phyloP scores from a whole-genome alignment of 2,329 filamentous ascomycete genomes.

The Chaetomium sp. region DNA sequence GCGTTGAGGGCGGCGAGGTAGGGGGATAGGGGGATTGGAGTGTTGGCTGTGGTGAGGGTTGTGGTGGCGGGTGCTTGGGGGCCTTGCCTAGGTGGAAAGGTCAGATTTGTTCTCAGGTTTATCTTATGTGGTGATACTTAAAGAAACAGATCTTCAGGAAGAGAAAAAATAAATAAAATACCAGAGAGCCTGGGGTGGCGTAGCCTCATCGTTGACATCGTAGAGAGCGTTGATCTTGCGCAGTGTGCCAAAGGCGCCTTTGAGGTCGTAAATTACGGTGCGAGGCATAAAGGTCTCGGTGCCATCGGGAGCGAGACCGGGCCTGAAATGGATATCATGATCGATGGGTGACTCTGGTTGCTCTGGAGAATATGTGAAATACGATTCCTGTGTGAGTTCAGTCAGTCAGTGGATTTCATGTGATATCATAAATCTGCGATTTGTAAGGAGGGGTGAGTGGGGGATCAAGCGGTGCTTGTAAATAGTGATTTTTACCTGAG shows the following conservation, averaged over 20 bases:
- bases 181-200: not conserved
- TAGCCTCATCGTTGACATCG: slow-evolving; percentile 39
- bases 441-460: not conserved
- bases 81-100: slow-evolving; percentile 49
- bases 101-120: not conserved
- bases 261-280: slow-evolving; percentile 89
- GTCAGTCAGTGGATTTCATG: not conserved
- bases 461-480: not conserved
- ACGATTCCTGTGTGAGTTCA: slow-evolving; percentile 65
- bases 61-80: slow-evolving; percentile 39
- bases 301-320: slow-evolving; percentile 75
- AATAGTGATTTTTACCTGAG: slow-evolving; percentile 52
- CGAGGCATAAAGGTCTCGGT: slow-evolving; percentile 88
- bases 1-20: slow-evolving; percentile 77
- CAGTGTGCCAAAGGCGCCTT: slow-evolving; percentile 85
- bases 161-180: not conserved
- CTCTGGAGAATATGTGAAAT: slow-evolving; percentile 77
- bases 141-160: not conserved
- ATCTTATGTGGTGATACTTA: not conserved
- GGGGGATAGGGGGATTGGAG: slow-evolving; percentile 59
- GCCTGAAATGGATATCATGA: slow-evolving; percentile 83
- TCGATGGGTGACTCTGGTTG: slow-evolving; percentile 59
- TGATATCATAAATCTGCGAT: not conserved
- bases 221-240: slow-evolving; percentile 86
- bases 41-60: slow-evolving; percentile 54